Evolutionary conservation across 2,329 filamentous ascomycete genomes (phyloP).

Genomic region (Cordyceps cicadae): DNA sequence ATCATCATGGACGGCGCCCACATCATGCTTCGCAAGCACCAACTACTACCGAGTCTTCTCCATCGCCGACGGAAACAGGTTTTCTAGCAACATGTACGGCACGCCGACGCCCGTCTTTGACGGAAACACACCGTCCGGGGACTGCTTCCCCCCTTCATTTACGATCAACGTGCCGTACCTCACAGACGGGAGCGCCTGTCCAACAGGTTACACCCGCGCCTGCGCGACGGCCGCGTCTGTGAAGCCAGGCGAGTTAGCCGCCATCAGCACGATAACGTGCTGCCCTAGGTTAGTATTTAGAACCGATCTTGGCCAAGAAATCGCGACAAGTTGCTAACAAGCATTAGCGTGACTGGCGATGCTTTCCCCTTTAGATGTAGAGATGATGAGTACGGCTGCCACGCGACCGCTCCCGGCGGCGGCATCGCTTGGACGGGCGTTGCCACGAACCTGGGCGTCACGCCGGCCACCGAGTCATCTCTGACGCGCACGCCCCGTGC

Average conservation of each 20-base stretch:
- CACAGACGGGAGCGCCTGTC: slow-evolving; percentile 10
- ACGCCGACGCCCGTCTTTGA: slow-evolving; percentile 13
- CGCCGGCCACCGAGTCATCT: slow-evolving; percentile 3
- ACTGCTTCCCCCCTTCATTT: slow-evolving; percentile 12
- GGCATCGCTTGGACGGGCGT: slow-evolving; percentile 10
- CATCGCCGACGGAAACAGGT: background rate
- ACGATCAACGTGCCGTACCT: slow-evolving; percentile 10
- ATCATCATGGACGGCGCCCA: slow-evolving; percentile 12
- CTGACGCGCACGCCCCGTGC: slow-evolving; percentile 1
- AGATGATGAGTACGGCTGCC: slow-evolving; percentile 11
- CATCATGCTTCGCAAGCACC: slow-evolving; percentile 12
- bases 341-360: slow-evolving; percentile 5
- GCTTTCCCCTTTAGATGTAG: slow-evolving; percentile 12
- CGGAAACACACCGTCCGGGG: slow-evolving; percentile 10
- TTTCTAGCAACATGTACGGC: slow-evolving; percentile 13
- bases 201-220: slow-evolving; percentile 11
- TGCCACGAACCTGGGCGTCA: slow-evolving; percentile 2
- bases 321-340: no score
- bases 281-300: slow-evolving; percentile 10
- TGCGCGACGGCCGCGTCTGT: slow-evolving; percentile 11
- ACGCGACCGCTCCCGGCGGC: background rate
- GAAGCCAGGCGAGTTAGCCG: background rate
- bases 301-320: background rate
- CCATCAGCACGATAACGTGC: slow-evolving; percentile 12
- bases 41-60: slow-evolving; percentile 10